phyloP scores from a whole-genome alignment of 257 asterid genomes.

The Solanum chiquidenum region DNA sequence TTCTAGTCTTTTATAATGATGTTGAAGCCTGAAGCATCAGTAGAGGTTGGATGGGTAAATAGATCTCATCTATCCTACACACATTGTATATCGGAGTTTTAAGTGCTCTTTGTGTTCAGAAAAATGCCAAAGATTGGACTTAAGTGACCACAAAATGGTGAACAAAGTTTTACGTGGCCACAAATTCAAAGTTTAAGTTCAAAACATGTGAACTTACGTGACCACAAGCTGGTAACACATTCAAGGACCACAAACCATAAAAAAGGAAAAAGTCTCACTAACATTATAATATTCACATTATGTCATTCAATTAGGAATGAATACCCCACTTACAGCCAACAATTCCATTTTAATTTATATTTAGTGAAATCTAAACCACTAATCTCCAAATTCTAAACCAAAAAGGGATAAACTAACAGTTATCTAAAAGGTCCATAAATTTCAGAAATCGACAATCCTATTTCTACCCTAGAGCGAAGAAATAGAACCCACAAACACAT shows the following conservation, averaged over 20 bases:
- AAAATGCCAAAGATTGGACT: not conserved
- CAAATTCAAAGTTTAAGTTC: not conserved
- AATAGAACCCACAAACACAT: not conserved
- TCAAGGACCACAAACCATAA: not conserved
- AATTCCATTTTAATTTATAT: no score
- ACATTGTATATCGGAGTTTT: not conserved
- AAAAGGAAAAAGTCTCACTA: not conserved
- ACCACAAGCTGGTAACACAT: not conserved
- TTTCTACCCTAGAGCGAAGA: no score
- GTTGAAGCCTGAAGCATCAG: not conserved
- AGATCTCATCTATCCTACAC: not conserved
- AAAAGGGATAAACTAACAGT: no score
- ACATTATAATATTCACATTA: not conserved
- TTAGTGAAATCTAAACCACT: no score
- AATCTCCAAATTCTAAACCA: no score
- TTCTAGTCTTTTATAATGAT: constrained; percentile 1
- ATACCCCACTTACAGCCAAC: not conserved
- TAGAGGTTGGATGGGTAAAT: not conserved
- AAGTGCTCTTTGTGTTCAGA: not conserved
- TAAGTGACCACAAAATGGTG: not conserved
- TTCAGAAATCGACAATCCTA: no score
- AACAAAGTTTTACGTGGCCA: not conserved
- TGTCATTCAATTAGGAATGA: not conserved
- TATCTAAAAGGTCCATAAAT: no score
- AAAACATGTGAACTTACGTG: not conserved